Conservation (phyloP, 2,329 filamentous ascomycete species). For the Colletotrichum lentis region DNA sequence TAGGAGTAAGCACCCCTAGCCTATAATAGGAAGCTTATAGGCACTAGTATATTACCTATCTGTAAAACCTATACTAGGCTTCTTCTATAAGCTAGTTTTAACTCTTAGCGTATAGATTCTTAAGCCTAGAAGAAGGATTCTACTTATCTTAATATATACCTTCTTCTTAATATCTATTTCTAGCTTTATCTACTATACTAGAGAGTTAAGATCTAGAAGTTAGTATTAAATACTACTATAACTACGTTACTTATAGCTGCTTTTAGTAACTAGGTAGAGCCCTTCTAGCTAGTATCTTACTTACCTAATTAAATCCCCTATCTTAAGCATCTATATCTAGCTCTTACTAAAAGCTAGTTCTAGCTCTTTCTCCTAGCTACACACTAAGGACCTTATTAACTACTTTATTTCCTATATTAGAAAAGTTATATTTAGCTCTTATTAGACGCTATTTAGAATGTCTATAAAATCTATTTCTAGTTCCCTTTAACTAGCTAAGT, state of each 20-base stretch:
- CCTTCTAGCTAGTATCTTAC: too few species aligned
- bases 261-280: too few species aligned
- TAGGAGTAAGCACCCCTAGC: neutral
- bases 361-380: neutral
- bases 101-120: neutral
- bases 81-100: neutral
- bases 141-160: too few species aligned
- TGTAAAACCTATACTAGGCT: neutral
- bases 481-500: neutral
- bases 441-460: neutral
- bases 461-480: neutral
- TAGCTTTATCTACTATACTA: too few species aligned
- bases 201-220: too few species aligned
- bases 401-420: neutral
- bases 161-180: too few species aligned
- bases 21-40: neutral
- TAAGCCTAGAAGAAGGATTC: neutral
- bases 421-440: neutral
- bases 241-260: too few species aligned
- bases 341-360: too few species aligned
- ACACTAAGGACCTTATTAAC: neutral
- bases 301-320: too few species aligned
- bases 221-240: too few species aligned
- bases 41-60: neutral
- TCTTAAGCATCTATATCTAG: too few species aligned